Evolutionary conservation across 2,329 filamentous ascomycete genomes (phyloP).

Genomic region (Cylindrodendrum hubeiense): DNA sequence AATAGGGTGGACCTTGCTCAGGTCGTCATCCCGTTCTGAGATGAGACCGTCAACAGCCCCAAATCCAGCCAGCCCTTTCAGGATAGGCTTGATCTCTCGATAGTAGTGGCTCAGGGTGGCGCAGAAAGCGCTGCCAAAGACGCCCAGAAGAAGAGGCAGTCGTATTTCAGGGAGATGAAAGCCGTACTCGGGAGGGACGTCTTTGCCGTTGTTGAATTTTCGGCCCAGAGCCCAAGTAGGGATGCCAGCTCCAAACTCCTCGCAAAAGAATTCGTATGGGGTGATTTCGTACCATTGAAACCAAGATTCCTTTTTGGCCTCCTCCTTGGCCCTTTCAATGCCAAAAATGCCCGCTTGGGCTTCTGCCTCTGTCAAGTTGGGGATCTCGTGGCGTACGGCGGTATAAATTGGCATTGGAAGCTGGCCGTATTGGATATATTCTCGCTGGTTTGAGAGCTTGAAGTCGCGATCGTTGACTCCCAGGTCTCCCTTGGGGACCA

Average conservation of each 20-base stretch:
- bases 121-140: conserved; percentile 98
- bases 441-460: conserved; percentile 89
- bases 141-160: conserved; percentile 86
- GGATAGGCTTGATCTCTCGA: conserved; percentile 87
- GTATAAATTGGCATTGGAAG: conserved; percentile 96
- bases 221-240: conserved; percentile 94
- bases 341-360: conserved; percentile 39
- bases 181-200: conserved; percentile 68
- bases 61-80: conserved; percentile 82
- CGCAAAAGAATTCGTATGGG: conserved; percentile 95
- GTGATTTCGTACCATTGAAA: conserved; percentile 99
- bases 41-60: conserved; percentile 84
- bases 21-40: conserved; percentile 82
- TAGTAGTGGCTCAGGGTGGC: conserved; percentile 97
- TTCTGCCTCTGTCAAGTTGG: conserved; percentile 63
- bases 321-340: conserved; percentile 63
- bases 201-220: conserved; percentile 77
- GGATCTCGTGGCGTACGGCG: conserved; percentile 95
- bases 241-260: conserved; percentile 91
- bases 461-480: conserved; percentile 82
- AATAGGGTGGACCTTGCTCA: conserved; percentile 94
- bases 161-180: conserved; percentile 85
- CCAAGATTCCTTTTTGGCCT: conserved; percentile 79
- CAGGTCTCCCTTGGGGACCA: conserved; percentile 84
- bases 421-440: conserved; percentile 80